Evolutionary conservation across 352 stramenopile genomes (phyloP).

Genomic region (Hyaloperonospora arabidopsidis): DNA sequence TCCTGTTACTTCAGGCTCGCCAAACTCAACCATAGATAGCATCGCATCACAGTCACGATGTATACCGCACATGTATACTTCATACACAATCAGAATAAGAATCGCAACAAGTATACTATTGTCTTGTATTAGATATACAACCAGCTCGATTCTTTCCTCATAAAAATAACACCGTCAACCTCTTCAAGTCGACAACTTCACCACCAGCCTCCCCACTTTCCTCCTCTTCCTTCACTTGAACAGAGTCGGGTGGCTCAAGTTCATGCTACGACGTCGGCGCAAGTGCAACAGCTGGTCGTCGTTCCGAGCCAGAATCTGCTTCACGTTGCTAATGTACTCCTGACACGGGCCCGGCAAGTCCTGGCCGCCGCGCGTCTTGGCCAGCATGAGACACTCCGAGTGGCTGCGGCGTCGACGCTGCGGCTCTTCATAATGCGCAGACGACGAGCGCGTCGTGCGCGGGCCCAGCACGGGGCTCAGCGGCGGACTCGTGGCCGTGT

Average conservation of each 20-base stretch:
- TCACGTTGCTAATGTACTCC: slow-evolving; percentile 81
- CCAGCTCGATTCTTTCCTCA: too few relatives aligned
- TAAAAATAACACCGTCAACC: too few relatives aligned
- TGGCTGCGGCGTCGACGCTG: slow-evolving; percentile 61
- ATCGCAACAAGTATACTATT: too few relatives aligned
- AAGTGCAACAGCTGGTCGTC: slow-evolving; percentile 40
- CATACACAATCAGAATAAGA: too few relatives aligned
- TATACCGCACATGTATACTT: too few relatives aligned
- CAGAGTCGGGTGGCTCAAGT: slow-evolving; percentile 44
- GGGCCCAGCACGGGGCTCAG: slow-evolving; percentile 19
- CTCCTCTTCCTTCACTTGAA: slow-evolving; percentile 27
- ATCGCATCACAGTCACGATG: too few relatives aligned
- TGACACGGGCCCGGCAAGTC: slow-evolving; percentile 66
- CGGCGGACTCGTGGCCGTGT: slow-evolving; percentile 14
- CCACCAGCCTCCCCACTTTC: too few relatives aligned
- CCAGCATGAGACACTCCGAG: slow-evolving; percentile 73
- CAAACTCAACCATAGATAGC: too few relatives aligned
- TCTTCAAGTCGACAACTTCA: too few relatives aligned
- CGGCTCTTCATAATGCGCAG: slow-evolving; percentile 26
- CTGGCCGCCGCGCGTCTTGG: slow-evolving; percentile 43
- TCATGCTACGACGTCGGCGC: slow-evolving; percentile 56
- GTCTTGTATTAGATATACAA: too few relatives aligned
- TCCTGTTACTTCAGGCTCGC: too few relatives aligned
- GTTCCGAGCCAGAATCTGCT: slow-evolving; percentile 74
- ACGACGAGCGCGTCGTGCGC: slow-evolving; percentile 28